Evolutionary conservation across 2,329 filamentous ascomycete species (phyloP).

Genomic region (Dothistroma septosporum): DNA sequence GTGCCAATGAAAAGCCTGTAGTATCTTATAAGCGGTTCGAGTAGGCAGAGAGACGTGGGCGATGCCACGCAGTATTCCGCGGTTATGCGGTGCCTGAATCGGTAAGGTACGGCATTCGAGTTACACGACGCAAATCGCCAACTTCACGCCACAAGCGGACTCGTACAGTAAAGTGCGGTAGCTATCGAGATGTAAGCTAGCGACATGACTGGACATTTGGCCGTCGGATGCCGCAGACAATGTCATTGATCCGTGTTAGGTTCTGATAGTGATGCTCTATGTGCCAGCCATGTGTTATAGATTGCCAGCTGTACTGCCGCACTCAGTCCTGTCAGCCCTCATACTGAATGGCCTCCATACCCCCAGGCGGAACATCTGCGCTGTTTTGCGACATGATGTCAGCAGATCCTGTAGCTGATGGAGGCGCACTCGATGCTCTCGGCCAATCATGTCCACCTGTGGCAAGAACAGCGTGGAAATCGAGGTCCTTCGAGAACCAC

Average conservation of each 20-base stretch:
- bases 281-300: neutral
- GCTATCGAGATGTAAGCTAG: neutral
- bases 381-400: neutral
- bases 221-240: neutral
- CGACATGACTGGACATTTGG: neutral
- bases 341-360: neutral
- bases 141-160: neutral
- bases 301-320: neutral
- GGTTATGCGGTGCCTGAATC: neutral
- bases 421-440: neutral
- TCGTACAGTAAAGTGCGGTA: neutral
- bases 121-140: neutral
- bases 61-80: neutral
- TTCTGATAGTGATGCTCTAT: neutral
- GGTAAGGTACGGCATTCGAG: neutral
- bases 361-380: neutral
- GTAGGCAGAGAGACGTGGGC: too few species aligned
- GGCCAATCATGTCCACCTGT: constrained; percentile 51
- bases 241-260: neutral
- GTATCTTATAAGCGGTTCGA: neutral
- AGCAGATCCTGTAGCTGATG: neutral
- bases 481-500: constrained; percentile 64
- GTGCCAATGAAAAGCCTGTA: neutral
- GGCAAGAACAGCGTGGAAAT: constrained; percentile 59
- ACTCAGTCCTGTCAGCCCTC: neutral